Conservation (phyloP, 2,329 filamentous ascomycete genomes). For the Claviceps humidiphila region DNA sequence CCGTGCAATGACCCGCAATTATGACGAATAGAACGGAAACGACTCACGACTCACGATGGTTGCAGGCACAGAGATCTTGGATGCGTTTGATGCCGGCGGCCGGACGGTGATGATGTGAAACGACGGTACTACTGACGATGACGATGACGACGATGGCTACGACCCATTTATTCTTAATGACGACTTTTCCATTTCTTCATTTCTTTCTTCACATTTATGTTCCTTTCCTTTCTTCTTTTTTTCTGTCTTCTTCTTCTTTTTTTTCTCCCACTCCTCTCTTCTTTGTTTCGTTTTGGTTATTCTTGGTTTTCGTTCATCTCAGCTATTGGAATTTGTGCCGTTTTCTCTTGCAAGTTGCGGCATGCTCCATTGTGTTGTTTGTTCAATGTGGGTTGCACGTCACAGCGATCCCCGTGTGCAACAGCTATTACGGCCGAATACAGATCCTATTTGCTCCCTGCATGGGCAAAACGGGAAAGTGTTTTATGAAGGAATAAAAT, state of each 20-base stretch:
- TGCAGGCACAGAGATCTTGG: too few relatives aligned
- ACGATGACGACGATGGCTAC: conserved; percentile 22
- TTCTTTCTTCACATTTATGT: conserved; percentile 5
- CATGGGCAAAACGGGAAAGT: too few relatives aligned
- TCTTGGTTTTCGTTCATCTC: background rate
- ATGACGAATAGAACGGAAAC: conserved; percentile 13
- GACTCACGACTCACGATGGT: too few relatives aligned
- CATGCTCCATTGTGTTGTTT: background rate
- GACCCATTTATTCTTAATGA: conserved; percentile 14
- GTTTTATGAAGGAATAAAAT: too few relatives aligned
- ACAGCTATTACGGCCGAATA: too few relatives aligned
- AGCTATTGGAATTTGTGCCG: background rate
- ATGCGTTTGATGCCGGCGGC: too few relatives aligned
- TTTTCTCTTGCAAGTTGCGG: background rate
- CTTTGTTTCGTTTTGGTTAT: background rate
- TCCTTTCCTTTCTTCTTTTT: conserved; percentile 2
- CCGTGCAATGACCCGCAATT: conserved; percentile 29
- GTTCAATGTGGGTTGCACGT: too few relatives aligned
- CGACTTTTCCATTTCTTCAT: conserved; percentile 6
- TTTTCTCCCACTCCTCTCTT: background rate
- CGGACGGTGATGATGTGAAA: conserved; percentile 10
- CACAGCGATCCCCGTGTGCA: too few relatives aligned
- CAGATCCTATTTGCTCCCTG: too few relatives aligned
- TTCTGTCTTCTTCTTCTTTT: conserved; percentile 5
- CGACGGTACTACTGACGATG: conserved; percentile 20